Conservation (phyloP, 108 stramenopile genomes). For the Parmales sp. region DNA sequence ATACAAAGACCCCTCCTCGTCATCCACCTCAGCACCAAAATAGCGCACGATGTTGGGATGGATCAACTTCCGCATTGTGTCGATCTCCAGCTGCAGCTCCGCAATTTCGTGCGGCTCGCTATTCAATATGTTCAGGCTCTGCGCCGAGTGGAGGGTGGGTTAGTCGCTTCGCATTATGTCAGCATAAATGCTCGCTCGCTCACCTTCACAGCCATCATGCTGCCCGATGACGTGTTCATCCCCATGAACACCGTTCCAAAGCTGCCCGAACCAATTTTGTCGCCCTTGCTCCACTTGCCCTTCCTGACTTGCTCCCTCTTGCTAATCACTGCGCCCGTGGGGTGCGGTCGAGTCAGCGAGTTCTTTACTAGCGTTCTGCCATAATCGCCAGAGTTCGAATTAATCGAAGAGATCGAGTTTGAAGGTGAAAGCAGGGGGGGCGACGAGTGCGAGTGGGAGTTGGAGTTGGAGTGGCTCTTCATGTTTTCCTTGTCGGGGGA, state of each 20-base stretch:
- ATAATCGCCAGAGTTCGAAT: too few relatives aligned
- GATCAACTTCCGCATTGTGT: constrained; percentile 70
- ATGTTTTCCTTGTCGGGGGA: too few relatives aligned
- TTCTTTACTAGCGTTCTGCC: neutral
- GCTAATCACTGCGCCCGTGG: neutral
- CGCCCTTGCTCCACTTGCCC: constrained; percentile 78
- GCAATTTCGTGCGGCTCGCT: constrained; percentile 20
- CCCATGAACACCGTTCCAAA: constrained; percentile 89
- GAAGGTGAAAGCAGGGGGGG: too few relatives aligned
- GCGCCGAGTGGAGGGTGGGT: too few relatives aligned
- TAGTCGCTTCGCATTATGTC: too few relatives aligned
- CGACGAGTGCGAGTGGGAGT: too few relatives aligned
- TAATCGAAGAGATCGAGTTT: too few relatives aligned
- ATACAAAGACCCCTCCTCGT: constrained; percentile 45
- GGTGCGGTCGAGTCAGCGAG: neutral
- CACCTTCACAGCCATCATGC: constrained; percentile 77
- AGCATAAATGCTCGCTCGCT: too few relatives aligned
- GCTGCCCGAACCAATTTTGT: constrained; percentile 80
- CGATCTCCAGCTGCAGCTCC: constrained; percentile 66
- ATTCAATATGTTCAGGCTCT: constrained; percentile 34
- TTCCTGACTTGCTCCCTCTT: constrained; percentile 32
- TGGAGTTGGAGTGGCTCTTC: too few relatives aligned
- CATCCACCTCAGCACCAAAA: constrained; percentile 75
- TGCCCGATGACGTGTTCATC: constrained; percentile 80
- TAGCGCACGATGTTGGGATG: constrained; percentile 91